Conservation (phyloP, 2,329 filamentous ascomycete genomes). For the Alternaria conjuncta region DNA sequence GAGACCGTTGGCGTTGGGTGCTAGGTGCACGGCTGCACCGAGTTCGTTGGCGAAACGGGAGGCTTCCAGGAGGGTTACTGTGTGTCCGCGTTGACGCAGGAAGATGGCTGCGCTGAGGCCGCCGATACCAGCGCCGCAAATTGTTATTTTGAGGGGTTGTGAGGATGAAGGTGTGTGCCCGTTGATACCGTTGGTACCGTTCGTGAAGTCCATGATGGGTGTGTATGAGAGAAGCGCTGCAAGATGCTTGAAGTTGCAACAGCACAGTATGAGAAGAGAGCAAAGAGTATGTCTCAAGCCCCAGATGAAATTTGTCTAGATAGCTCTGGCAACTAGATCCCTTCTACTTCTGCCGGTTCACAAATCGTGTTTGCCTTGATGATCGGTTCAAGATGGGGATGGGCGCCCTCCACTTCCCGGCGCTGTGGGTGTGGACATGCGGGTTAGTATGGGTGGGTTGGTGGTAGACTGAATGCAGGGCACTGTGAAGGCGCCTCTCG, state of each 20-base stretch:
- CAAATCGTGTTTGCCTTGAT: neutral
- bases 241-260: neutral
- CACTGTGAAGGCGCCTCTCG: neutral
- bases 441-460: neutral
- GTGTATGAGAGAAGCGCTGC: neutral
- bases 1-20: slow-evolving; percentile 67
- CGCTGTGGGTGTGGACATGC: neutral
- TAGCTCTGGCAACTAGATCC: neutral
- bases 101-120: slow-evolving; percentile 61
- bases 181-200: slow-evolving; percentile 1
- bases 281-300: neutral
- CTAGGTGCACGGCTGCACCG: slow-evolving; percentile 68
- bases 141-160: slow-evolving; percentile 48
- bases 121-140: slow-evolving; percentile 58
- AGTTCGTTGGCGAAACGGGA: slow-evolving; percentile 63
- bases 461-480: neutral
- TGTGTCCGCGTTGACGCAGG: slow-evolving; percentile 53
- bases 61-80: slow-evolving; percentile 47
- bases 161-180: neutral
- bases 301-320: neutral
- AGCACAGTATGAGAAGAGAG: neutral
- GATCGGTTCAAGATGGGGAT: neutral
- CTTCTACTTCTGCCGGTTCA: neutral
- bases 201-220: slow-evolving; percentile 26
- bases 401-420: neutral